Base-by-base conservation (phyloP, 139 green algal genomes). In the Diplosphaera chodatii region DNA sequence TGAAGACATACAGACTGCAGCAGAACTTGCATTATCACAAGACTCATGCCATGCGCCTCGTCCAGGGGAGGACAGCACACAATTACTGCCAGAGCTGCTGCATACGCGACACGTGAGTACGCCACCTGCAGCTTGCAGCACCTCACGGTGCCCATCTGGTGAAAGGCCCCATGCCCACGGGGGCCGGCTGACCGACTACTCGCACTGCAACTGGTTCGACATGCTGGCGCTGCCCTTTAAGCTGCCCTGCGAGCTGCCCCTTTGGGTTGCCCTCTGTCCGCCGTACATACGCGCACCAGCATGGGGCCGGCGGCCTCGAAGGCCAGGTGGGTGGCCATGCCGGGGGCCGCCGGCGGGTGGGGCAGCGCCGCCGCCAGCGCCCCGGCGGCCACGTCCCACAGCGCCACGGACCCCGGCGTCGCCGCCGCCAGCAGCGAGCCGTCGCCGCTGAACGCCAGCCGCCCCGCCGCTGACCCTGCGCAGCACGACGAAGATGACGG, bases 371-470 rank as follows among this genome's bases (percentile, higher is more conserved):
- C 77, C 15, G 89, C 33, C 15, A 91, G 76, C 21, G 62, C 63
- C 55, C 70, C 83, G 23, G 37, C 71, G 5, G 72, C 29, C 0
- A 84, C 70, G 32, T 94, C 83, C 90, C 90, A 95, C 33, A 95
- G 73, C 13, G 86, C 89, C 31, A 91, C 79, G 21, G 28, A 30
- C 21, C 69, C 72, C 4, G 66, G 27, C 23, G 68, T 30, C 30
- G 76, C 85, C n/a, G 90, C 73, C 2, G 87, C 90, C n/a, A 94
- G 71, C 64, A 95, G 55, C 21, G 72, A 84, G 25, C 90, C 90
- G 67, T 96, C 90, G 16, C 41, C 33, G 69, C 81, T 90, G 83
- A 94, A 94, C 29, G 83, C 68, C 28, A 73, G 22, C 31, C 62
- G 75, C 33, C 40, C 22, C 22, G 48, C 48, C 62, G 64, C 5